These are phyloP conservation scores for Podila verticillata DNA, from an alignment of 192 early-diverging fungal species.

Conservation along the genomic window DNA sequence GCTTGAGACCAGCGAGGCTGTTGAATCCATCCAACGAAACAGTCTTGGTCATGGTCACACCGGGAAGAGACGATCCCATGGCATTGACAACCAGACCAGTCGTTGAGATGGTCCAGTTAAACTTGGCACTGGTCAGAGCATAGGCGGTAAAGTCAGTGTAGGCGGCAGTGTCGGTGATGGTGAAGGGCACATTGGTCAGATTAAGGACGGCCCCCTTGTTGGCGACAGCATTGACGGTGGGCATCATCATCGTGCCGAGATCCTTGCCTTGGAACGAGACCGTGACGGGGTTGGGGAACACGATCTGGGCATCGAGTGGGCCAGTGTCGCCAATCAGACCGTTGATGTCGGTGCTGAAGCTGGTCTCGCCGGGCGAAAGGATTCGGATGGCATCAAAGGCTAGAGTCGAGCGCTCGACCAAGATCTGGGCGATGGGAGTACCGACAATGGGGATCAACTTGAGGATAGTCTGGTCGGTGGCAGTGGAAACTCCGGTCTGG, in stretches of 20 bases:
- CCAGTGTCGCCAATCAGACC: constrained; percentile 57
- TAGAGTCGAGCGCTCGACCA: constrained; percentile 44
- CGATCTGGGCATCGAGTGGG: constrained; percentile 57
- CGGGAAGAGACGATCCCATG: constrained; percentile 53
- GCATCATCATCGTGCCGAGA: constrained; percentile 53
- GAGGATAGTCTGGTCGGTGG: constrained; percentile 47
- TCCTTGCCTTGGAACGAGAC: constrained; percentile 46
- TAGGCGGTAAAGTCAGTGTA: constrained; percentile 54
- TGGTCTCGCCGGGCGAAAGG: constrained; percentile 35
- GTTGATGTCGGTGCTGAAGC: constrained; percentile 47
- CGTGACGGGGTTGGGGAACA: constrained; percentile 52
- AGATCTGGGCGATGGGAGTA: constrained; percentile 55
- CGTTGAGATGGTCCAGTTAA: constrained; percentile 55
- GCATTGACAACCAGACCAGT: constrained; percentile 47
- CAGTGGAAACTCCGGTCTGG: constrained; percentile 48
- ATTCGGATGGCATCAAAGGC: constrained; percentile 46
- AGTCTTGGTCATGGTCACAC: constrained; percentile 52
- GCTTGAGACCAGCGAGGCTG: constrained; percentile 32
- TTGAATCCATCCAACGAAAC: constrained; percentile 54
- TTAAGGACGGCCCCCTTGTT: constrained; percentile 53
- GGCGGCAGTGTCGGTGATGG: constrained; percentile 26
- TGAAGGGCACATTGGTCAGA: constrained; percentile 32
- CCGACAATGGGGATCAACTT: constrained; percentile 57
- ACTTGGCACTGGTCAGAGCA: constrained; percentile 49
- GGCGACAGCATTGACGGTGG: constrained; percentile 37